Percentiles rank a stretch among this genome's conserved stretches.
Evolutionary conservation across 768 basidiomycete genomes (phyloP).

Genomic region (Leccinum disarticulatum): DNA sequence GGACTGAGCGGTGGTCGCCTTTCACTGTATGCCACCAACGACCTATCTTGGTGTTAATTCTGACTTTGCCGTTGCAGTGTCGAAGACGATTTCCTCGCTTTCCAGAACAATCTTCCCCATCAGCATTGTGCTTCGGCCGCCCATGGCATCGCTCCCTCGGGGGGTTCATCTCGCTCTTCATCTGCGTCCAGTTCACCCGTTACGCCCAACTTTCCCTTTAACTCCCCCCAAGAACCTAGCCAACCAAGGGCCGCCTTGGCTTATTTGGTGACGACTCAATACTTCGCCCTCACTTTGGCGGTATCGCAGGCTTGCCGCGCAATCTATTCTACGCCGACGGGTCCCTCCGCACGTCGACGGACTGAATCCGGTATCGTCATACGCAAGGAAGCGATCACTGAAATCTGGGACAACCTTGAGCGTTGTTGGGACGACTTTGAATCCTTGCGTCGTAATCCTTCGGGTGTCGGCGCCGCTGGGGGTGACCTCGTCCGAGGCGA

Average conservation of each 20-base stretch:
- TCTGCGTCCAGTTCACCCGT: slow-evolving; percentile 25
- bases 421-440: slow-evolving; percentile 85
- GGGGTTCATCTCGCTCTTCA: slow-evolving; percentile 36
- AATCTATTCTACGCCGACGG: slow-evolving; percentile 78
- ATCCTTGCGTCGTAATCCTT: slow-evolving; percentile 46
- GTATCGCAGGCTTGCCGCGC: slow-evolving; percentile 76
- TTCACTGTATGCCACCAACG: slow-evolving; percentile 56
- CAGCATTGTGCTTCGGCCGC: slow-evolving; percentile 32
- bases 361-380: slow-evolving; percentile 51
- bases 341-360: slow-evolving; percentile 65
- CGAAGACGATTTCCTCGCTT: slow-evolving; percentile 72
- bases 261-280: slow-evolving; percentile 55
- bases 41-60: background rate
- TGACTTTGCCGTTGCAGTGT: slow-evolving; percentile 42
- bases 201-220: slow-evolving; percentile 25
- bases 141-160: slow-evolving; percentile 33
- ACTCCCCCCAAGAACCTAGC: slow-evolving; percentile 22
- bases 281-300: slow-evolving; percentile 69
- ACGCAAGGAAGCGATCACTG: slow-evolving; percentile 62
- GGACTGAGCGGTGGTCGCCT: slow-evolving; percentile 85
- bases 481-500: slow-evolving; percentile 41
- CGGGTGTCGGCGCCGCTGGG: slow-evolving; percentile 42
- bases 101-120: slow-evolving; percentile 62
- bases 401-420: slow-evolving; percentile 85
- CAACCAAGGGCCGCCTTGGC: slow-evolving; percentile 39